Base-by-base conservation (phyloP, 2,329 filamentous ascomycete species). In the Microcyclosporella mali region DNA sequence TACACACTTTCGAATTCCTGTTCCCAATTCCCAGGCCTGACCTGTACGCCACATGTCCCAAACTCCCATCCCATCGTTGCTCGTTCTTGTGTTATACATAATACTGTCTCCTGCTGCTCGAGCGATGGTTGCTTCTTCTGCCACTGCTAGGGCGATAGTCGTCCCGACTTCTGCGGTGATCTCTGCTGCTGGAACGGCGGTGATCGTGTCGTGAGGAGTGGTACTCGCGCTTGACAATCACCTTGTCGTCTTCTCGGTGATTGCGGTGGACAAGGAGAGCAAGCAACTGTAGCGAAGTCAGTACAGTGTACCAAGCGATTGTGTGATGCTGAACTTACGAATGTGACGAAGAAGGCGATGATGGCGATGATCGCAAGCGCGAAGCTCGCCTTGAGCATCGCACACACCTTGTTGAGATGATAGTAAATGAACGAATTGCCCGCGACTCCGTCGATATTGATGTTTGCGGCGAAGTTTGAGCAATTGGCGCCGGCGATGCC, bases 381-480 rank as follows among this genome's bases (percentile, higher is more conserved):
- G 68, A 88, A 97, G 53, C 74, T 77, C 1, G 89, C 84, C 77
- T 95, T 97, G 60, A 95, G 78, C 87, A 95, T 92, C 37, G 84
- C 78, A 68, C 90, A 97, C 4, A 80, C 79, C 73, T 90, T 90
- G 66, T 86, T 74, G 29, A 81, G 65, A 40, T 74, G 65, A 31
- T 81, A 60, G 32, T 73, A 65, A 45, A 79, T 68, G 15, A 14
- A 34, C 15, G 41, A 44, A n/a, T 44, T 44, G 12, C 41, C 41
- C 3, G 19, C 12, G 14, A 44, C 35, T 2, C 41, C 41, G 29
- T 73, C 72, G 21, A 56, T 33, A 30, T 53, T 54, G 40, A 57
- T 33, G 42, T 49, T 55, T 2, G 51, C 49, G 9, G 60, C 59
- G 63, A 87, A 75, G 62, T 71, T 66, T 14, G 77, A 68, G 74